These are phyloP conservation scores for Yarrowia hollandica DNA, from an alignment of 805 yeast genomes.

Conservation along the genomic window DNA sequence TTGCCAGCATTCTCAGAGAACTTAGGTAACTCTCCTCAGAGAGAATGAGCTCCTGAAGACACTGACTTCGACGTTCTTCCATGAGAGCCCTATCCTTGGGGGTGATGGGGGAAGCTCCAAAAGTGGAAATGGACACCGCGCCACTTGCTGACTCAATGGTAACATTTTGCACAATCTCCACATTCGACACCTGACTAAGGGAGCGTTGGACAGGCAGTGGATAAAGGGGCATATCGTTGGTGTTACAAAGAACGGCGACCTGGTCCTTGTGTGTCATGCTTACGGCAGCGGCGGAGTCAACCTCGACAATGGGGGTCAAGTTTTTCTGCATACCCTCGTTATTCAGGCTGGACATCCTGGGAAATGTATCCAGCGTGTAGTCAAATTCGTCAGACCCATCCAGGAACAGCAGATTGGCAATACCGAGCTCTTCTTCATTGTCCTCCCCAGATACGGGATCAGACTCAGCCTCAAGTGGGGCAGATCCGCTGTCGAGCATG, in stretches of 20 bases:
- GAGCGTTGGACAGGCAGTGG: constrained; percentile 6
- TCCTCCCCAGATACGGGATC: background rate
- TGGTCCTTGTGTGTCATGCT: background rate
- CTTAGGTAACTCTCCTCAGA: constrained; percentile 21
- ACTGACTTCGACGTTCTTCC: constrained; percentile 21
- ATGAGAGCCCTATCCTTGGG: constrained; percentile 14
- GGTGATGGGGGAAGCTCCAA: background rate
- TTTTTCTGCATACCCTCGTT: background rate
- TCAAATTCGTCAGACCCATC: constrained; percentile 25
- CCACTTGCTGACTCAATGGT: constrained; percentile 14
- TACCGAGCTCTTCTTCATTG: constrained; percentile 2
- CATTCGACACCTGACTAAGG: constrained; percentile 11
- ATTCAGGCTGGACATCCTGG: background rate
- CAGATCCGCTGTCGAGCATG: background rate
- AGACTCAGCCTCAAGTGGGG: background rate
- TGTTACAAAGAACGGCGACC: background rate
- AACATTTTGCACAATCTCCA: constrained; percentile 13
- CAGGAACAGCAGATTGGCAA: constrained; percentile 14
- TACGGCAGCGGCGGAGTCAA: background rate
- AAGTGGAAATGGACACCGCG: constrained; percentile 5
- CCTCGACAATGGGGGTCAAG: constrained; percentile 4
- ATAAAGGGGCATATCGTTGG: background rate
- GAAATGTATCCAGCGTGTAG: constrained; percentile 22
- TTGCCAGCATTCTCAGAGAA: constrained; percentile 8
- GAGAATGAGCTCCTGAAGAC: constrained; percentile 20